These are phyloP conservation scores for Cryptococcus depauperatus DNA, from an alignment of 1,284 basidiomycete species.

Conservation along the genomic window DNA sequence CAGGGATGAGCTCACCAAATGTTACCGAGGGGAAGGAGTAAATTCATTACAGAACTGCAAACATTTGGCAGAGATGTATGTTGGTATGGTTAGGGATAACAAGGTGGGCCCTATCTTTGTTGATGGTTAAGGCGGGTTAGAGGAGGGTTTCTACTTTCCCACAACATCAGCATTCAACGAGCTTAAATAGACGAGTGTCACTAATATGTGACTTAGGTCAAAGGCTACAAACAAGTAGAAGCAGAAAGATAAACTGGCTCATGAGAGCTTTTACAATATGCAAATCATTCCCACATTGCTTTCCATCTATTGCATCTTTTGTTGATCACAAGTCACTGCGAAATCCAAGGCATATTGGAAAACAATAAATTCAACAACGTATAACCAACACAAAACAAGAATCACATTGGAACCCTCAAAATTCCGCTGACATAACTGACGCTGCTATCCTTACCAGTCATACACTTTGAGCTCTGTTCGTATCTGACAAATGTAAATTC, in stretches of 20 bases:
- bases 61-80: conserved; percentile 76
- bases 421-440: conserved; percentile 87
- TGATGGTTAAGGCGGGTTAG: neutral
- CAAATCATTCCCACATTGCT: neutral
- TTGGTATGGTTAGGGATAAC: conserved; percentile 71
- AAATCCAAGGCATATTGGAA: neutral
- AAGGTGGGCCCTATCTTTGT: conserved; percentile 55
- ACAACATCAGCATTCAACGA: neutral
- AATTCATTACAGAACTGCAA: conserved; percentile 86
- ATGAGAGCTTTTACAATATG: neutral
- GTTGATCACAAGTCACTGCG: neutral
- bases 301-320: neutral
- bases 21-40: conserved; percentile 83
- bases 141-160: no score
- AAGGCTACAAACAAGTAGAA: conserved; percentile 48
- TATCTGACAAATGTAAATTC: conserved; percentile 69
- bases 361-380: neutral
- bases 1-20: conserved; percentile 81
- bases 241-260: neutral
- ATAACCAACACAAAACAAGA: neutral
- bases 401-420: conserved; percentile 21
- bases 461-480: conserved; percentile 78
- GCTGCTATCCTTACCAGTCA: conserved; percentile 65
- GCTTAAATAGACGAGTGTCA: neutral
- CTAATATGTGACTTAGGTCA: conserved; percentile 44